phyloP scores from a whole-genome alignment of 805 yeast species.

The Spathaspora girioi region DNA sequence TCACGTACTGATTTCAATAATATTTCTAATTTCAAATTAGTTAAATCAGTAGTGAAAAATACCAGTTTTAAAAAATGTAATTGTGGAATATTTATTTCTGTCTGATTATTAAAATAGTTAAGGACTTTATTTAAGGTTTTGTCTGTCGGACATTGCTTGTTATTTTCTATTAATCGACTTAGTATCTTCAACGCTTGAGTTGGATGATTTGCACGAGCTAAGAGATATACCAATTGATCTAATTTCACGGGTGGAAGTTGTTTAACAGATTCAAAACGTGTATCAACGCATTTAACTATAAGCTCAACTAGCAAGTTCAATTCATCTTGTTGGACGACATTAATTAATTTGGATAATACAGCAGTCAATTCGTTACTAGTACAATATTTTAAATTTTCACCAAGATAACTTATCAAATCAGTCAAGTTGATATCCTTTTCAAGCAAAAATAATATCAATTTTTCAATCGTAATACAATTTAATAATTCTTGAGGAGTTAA shows the following conservation, averaged over 20 bases:
- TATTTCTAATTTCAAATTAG: slow-evolving; percentile 15
- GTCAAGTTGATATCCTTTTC: background rate
- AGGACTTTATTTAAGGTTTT: slow-evolving; percentile 19
- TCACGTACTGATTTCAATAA: slow-evolving; percentile 19
- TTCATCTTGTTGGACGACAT: background rate
- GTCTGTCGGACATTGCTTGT: slow-evolving; percentile 18
- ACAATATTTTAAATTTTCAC: background rate
- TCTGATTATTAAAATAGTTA: slow-evolving; percentile 10
- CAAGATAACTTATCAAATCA: background rate
- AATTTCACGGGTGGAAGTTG: slow-evolving; percentile 8
- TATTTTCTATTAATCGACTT: slow-evolving; percentile 9
- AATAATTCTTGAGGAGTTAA: slow-evolving; percentile 8
- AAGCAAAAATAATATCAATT: slow-evolving; percentile 8
- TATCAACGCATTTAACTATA: background rate
- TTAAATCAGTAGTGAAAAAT: slow-evolving; percentile 22
- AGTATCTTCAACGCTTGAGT: slow-evolving; percentile 12
- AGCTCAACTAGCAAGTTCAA: background rate
- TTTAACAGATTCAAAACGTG: background rate
- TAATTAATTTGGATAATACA: background rate
- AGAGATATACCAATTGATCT: slow-evolving; percentile 21
- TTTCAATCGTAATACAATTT: slow-evolving; percentile 8
- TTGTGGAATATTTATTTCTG: slow-evolving; percentile 13
- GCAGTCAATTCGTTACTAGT: slow-evolving; percentile 1
- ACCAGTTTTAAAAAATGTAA: slow-evolving; percentile 22
- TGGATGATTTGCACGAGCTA: slow-evolving; percentile 14